A percentile compares a stretch with the other conserved stretches of the same genome.
phyloP scores from a whole-genome alignment of 768 basidiomycete species.

The Pisolithus microcarpus region DNA sequence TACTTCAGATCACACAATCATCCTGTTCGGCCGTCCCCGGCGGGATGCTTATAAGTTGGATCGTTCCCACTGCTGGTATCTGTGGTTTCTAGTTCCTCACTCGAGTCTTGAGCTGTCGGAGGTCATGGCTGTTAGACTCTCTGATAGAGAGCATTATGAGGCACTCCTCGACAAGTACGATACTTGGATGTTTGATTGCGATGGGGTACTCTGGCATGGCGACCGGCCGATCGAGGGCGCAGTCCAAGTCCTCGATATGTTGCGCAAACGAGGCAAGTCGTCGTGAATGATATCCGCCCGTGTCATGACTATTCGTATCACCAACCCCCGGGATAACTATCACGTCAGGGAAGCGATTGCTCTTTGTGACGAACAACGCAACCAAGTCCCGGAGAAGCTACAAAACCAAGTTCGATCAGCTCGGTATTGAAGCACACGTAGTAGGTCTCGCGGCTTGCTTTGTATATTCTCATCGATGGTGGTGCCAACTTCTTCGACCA shows the following conservation, averaged over 20 bases:
- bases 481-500: conserved; percentile 23
- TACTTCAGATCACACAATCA: no score
- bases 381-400: conserved; percentile 84
- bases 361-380: conserved; percentile 98
- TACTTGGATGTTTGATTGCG: conserved; percentile 95
- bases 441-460: conserved; percentile 39
- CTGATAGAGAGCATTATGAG: conserved; percentile 40
- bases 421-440: conserved; percentile 78
- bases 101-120: conserved; percentile 3
- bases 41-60: no score
- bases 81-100: neutral
- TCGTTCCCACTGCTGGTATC: no score
- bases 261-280: conserved; percentile 65
- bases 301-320: neutral
- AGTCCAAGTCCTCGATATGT: conserved; percentile 60
- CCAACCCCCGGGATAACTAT: neutral
- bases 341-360: conserved; percentile 62
- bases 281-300: neutral
- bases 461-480: neutral
- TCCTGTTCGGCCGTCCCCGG: no score
- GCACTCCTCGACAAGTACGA: conserved; percentile 62
- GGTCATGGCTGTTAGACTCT: conserved; percentile 20
- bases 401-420: conserved; percentile 85
- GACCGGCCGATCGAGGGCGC: conserved; percentile 74
- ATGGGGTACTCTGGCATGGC: conserved; percentile 91